These are phyloP conservation scores for Dictyostelium intermedium DNA, from an alignment of 78 protist genomes.

Conservation along the genomic window DNA sequence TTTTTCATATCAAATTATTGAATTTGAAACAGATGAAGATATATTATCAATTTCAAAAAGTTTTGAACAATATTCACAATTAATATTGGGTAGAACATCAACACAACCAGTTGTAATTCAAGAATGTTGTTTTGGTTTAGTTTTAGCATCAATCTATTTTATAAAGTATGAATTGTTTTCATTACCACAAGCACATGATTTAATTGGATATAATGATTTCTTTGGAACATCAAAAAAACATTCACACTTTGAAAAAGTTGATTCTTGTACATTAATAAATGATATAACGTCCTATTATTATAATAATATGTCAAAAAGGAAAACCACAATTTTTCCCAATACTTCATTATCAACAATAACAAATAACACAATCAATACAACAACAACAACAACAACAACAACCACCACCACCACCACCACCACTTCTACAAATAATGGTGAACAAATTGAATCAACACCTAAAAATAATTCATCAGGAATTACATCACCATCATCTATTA, in stretches of 20 bases:
- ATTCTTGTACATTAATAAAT: constrained; percentile 50
- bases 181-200: constrained; percentile 68
- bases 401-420: neutral
- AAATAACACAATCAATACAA: no score
- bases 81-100: constrained; percentile 45
- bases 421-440: neutral
- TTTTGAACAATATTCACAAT: constrained; percentile 59
- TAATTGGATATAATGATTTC: constrained; percentile 66
- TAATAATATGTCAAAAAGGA: constrained; percentile 47
- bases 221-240: constrained; percentile 41
- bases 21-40: constrained; percentile 49
- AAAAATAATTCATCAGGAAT: neutral
- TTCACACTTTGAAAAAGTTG: constrained; percentile 44
- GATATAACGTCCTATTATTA: constrained; percentile 66
- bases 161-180: constrained; percentile 72
- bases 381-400: neutral
- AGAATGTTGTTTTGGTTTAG: constrained; percentile 73
- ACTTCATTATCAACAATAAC: neutral
- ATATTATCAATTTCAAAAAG: constrained; percentile 36
- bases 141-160: constrained; percentile 47
- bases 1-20: constrained; percentile 67
- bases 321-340: neutral
- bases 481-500: neutral
- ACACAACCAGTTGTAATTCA: constrained; percentile 44
- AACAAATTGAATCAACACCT: neutral